Conservation (phyloP, 345 rosid genomes). For the Combretum micranthum region DNA sequence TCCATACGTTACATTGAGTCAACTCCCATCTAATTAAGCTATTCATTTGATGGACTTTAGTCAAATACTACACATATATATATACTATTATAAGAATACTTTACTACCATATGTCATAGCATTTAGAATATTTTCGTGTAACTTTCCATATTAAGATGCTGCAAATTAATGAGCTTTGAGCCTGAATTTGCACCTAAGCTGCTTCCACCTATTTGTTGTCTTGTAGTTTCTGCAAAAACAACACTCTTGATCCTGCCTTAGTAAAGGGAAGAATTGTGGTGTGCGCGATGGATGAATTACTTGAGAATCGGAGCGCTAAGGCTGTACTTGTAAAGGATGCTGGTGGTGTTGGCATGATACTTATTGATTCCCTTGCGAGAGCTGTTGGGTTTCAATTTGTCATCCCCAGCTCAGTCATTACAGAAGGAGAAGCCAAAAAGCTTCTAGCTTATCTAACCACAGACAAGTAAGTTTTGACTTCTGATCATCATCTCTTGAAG, state of each 20-base stretch:
- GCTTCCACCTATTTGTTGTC: background rate
- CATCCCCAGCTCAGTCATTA: slow-evolving; percentile 27
- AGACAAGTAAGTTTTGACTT: slow-evolving; percentile 23
- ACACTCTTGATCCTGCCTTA: slow-evolving; percentile 26
- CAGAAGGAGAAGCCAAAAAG: slow-evolving; percentile 29
- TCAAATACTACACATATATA: no score
- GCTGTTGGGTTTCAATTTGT: slow-evolving; percentile 32
- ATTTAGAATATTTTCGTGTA: no score
- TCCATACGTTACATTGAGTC: no score
- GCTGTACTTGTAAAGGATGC: slow-evolving; percentile 19
- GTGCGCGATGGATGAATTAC: slow-evolving; percentile 21
- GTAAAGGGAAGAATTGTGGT: slow-evolving; percentile 42
- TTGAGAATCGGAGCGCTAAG: slow-evolving; percentile 22
- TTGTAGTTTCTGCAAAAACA: slow-evolving; percentile 40
- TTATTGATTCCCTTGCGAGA: slow-evolving; percentile 25
- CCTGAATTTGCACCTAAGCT: background rate
- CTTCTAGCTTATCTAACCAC: slow-evolving; percentile 29
- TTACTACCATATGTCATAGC: no score
- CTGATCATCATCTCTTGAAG: background rate
- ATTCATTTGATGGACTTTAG: no score
- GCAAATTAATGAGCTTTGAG: background rate
- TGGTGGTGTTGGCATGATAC: slow-evolving; percentile 41
- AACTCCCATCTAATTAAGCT: no score
- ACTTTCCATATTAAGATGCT: no score
- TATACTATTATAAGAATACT: no score